phyloP scores from a whole-genome alignment of 2,329 filamentous ascomycete genomes.

The Aureobasidium sp. region DNA sequence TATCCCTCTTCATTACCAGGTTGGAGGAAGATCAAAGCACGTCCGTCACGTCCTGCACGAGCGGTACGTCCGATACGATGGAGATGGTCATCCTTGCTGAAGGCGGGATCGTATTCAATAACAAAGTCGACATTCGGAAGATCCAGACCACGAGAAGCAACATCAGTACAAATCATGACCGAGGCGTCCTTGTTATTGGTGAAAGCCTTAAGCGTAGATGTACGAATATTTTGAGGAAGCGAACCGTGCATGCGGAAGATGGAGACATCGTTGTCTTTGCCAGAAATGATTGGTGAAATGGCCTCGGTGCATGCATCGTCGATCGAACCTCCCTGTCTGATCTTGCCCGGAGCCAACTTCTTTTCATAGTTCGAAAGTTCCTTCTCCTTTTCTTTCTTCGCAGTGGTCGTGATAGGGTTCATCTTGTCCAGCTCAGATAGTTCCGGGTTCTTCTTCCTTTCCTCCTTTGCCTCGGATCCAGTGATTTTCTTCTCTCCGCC shows the following conservation, averaged over 20 bases:
- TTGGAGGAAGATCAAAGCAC: constrained; percentile 80
- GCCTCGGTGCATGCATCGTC: constrained; percentile 49
- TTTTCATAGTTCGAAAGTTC: constrained; percentile 6
- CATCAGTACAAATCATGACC: constrained; percentile 87
- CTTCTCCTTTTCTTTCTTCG: constrained; percentile 16
- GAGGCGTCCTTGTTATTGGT: constrained; percentile 63
- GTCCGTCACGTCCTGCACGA: constrained; percentile 79
- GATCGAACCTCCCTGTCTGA: constrained; percentile 34
- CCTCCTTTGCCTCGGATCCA: constrained; percentile 20
- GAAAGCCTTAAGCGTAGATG: constrained; percentile 76
- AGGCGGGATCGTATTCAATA: constrained; percentile 92
- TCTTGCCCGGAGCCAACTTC: constrained; percentile 26
- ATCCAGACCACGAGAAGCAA: constrained; percentile 90
- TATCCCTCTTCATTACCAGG: constrained; percentile 92
- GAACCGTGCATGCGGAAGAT: constrained; percentile 88
- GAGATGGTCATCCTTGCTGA: constrained; percentile 85
- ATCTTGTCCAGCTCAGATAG: constrained; percentile 19
- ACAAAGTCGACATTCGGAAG: constrained; percentile 91
- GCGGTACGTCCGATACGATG: constrained; percentile 93
- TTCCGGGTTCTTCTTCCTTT: constrained; percentile 20
- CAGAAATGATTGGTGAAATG: constrained; percentile 61
- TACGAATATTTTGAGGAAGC: constrained; percentile 77
- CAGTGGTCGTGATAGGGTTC: constrained; percentile 1
- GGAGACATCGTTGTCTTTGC: constrained; percentile 57
- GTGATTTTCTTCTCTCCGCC: constrained; percentile 31